phyloP scores from a whole-genome alignment of 1,284 basidiomycete genomes.

The Phlebopus sp. region DNA sequence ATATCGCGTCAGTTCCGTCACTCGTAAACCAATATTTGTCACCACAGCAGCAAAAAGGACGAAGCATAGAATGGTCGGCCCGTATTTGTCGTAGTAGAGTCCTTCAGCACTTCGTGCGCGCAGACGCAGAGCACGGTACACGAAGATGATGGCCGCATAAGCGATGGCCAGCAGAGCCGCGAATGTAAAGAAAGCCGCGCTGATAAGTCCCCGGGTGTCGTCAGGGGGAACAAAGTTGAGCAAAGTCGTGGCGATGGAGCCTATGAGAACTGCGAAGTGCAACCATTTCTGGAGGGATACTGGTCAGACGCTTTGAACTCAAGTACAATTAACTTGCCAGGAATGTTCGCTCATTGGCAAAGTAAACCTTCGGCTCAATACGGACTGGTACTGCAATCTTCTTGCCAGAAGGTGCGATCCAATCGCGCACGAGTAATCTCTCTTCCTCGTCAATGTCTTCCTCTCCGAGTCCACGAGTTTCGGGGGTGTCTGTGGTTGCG shows the following conservation, averaged over 20 bases:
- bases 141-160: constrained; percentile 86
- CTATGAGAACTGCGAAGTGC: constrained; percentile 87
- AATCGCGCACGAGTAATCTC: constrained; percentile 66
- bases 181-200: constrained; percentile 85
- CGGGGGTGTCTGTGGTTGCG: constrained; percentile 38
- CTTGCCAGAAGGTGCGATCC: constrained; percentile 85
- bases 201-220: constrained; percentile 79
- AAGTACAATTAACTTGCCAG: constrained; percentile 50
- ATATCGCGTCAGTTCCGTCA: constrained; percentile 40
- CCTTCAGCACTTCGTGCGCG: constrained; percentile 74
- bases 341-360: constrained; percentile 94
- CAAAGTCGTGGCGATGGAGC: constrained; percentile 84
- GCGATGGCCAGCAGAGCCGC: constrained; percentile 87
- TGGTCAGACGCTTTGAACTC: constrained; percentile 13
- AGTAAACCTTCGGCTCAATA: constrained; percentile 97
- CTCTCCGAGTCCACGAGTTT: constrained; percentile 41
- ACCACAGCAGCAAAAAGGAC: constrained; percentile 70
- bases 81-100: constrained; percentile 86
- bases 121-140: constrained; percentile 80
- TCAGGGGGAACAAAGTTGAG: constrained; percentile 84
- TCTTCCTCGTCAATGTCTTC: constrained; percentile 44
- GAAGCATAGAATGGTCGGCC: constrained; percentile 75
- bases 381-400: constrained; percentile 90
- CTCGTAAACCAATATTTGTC: constrained; percentile 71
- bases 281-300: constrained; percentile 77